These are phyloP conservation scores for Kluyveromyces starmeri DNA, from an alignment of 805 yeast genomes.

Conservation along the genomic window DNA sequence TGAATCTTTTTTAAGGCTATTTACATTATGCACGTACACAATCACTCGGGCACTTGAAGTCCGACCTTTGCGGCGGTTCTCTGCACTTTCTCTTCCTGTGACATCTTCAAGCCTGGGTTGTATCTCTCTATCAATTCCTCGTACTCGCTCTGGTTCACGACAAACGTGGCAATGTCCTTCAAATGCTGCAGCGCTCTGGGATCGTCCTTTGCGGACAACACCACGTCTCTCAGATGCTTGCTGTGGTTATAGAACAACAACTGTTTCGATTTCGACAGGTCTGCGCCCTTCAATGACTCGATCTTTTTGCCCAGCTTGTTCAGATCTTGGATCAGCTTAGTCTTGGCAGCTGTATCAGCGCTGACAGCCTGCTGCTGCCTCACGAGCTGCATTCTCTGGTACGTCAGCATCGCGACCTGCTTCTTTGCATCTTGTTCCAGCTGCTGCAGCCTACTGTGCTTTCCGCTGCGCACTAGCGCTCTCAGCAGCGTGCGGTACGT, in stretches of 20 bases:
- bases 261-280: conserved; percentile 11
- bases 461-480: conserved; percentile 17
- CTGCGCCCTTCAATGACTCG: conserved; percentile 9
- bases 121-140: conserved; percentile 74
- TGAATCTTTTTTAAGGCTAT: no score
- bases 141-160: conserved; percentile 68
- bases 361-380: conserved; percentile 11
- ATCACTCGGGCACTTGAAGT: conserved; percentile 47
- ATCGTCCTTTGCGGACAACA: conserved; percentile 7
- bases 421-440: conserved; percentile 13
- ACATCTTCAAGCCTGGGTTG: conserved; percentile 73
- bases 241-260: conserved; percentile 14
- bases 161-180: conserved; percentile 50
- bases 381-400: conserved; percentile 15
- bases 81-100: conserved; percentile 68
- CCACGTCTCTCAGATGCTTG: conserved; percentile 10
- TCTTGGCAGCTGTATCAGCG: conserved; percentile 6
- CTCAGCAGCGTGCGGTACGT: conserved; percentile 17
- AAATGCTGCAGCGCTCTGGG: conserved; percentile 31
- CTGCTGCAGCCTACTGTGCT: conserved; percentile 16
- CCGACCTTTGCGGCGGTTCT: conserved; percentile 89
- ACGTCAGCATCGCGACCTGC: conserved; percentile 19
- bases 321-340: conserved; percentile 7
- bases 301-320: conserved; percentile 12
- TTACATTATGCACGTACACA: no score